Base-by-base conservation (phyloP, 2,329 filamentous ascomycete genomes). In the Colletotrichum kahawae region DNA sequence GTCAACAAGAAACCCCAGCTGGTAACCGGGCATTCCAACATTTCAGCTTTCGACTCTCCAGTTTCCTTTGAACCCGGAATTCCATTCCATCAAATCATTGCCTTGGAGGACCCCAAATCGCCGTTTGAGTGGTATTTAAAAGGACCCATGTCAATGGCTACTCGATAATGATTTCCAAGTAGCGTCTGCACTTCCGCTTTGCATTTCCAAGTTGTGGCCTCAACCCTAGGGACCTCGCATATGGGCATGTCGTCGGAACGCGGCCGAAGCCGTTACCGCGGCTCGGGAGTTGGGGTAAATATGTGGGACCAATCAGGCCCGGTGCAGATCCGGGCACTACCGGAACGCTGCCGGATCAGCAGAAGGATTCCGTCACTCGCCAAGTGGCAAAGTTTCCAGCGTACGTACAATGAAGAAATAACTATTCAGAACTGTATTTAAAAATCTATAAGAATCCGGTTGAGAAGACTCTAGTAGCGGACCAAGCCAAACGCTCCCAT, bases 401-500 rank as follows among this genome's bases (percentile, higher is more conserved):
- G n/a, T n/a, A 24, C 24, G 60, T 43, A 34, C 56, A 14, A 60
- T 10, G 38, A 3, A 43, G 8, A 21, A 62, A 38, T 6, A 6
- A 2, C n/a, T 34, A 31, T 18, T 67, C 31, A 69, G 66, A 33
- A 12, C 51, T 60, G 27, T 56, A 4, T 57, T 36, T 14, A 8
- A 33, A 63, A 48, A 48, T 67, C 62, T 75, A 72, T 34, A 29
- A 54, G 33, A 21, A 64, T 56, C 63, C 43, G 33, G 29, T 54
- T 54, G 38, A 60, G 67, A 16, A 72, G 34, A 33, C 63, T 75
- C 69, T 74, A 60, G 27, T 66, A 67, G 16, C 34, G 21, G 24
- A 62, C 38, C 14, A 75, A 75, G 63, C 34, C 72, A 75, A 75
- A 75, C 72, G 72, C 72, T 72, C 69, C 72, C 62, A 63, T 62